Percentiles rank a stretch among this genome's conserved stretches.
Conservation (phyloP, 176 grass and related monocot genomes). For the Puya raimondii region DNA sequence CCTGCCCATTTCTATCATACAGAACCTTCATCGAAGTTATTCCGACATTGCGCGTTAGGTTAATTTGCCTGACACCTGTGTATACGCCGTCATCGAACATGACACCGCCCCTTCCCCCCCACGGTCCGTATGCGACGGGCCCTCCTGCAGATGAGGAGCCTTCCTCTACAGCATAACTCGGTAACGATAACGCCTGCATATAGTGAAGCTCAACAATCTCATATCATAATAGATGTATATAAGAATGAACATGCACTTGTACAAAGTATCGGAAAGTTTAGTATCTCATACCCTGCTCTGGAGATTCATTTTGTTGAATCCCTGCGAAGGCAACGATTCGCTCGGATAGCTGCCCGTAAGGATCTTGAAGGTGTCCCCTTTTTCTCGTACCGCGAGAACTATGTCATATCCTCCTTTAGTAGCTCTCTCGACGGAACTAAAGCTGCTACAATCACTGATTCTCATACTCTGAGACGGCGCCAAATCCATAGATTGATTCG, state of each 20-base stretch:
- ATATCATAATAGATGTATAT: too few species aligned
- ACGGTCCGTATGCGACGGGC: conserved; percentile 68
- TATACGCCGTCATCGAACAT: conserved; percentile 96
- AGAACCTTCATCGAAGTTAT: conserved; percentile 75
- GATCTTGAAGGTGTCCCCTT: conserved; percentile 38
- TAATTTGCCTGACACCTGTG: conserved; percentile 71
- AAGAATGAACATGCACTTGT: not conserved
- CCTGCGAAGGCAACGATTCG: conserved; percentile 23
- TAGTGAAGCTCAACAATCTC: not conserved
- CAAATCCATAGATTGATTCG: conserved; percentile 26
- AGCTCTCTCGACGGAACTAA: conserved; percentile 25
- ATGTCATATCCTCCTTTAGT: conserved; percentile 32
- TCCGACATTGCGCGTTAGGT: conserved; percentile 42
- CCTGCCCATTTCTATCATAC: conserved; percentile 79
- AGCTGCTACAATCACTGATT: conserved; percentile 29
- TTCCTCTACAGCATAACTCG: conserved; percentile 43
- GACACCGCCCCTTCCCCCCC: conserved; percentile 74
- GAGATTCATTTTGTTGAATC: conserved; percentile 18
- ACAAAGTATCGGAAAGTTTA: not conserved
- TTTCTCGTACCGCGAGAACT: conserved; percentile 43
- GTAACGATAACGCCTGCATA: conserved; percentile 54
- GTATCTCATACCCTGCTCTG: conserved; percentile 37
- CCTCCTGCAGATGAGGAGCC: conserved; percentile 38
- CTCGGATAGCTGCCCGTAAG: conserved; percentile 35
- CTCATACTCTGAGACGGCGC: conserved; percentile 39